Base-by-base conservation (phyloP, 1,139 yeast genomes). In the Hanseniaspora sp. region DNA sequence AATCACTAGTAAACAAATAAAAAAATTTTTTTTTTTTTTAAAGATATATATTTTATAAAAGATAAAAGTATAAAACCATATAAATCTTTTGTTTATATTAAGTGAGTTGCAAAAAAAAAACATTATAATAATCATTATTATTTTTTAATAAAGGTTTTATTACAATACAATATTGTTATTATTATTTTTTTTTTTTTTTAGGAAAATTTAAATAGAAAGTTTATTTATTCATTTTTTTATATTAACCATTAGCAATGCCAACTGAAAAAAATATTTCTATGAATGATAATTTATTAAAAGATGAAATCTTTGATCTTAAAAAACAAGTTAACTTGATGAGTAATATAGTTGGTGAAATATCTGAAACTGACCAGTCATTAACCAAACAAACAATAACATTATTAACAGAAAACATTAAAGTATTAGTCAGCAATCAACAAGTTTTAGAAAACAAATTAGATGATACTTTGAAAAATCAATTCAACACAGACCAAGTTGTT, bases 361-460 rank as follows among this genome's bases (percentile, higher is more conserved):
- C 39, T 13, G 28, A 39, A 4, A 46, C 58, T 8, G 59, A 60
- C 9, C 63, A 63, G 37, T 52, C 55, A 12, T 49, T 56, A 4
- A 53, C 58, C 18, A 59, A 59, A n/a, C 46, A 55, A 18, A 58
- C 63, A 0, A 51, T 63, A 17, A 57, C 59, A 28, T 58, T 62
- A 42, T 48, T 65, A 37, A 55, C 63, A 15, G 54, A 58, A 12
- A 60, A 67, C 9, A 56, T 66, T 29, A 63, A 62, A 54, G 65
- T 63, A 13, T 55, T 67, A 7, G 60, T 67, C 11, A 63, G 66
- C 48, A 67, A 67, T 53, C 70, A 67, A 55, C 56, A 62, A 15
- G 64, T 64, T 2, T 56, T 67, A 35, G 69, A 67, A 55, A 66
- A 63, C 55, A 66, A 63, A 55, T 53, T 66, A 28, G 69, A 66